Evolutionary conservation across 306 rosid species (phyloP).

Genomic region (Betula pendula): DNA sequence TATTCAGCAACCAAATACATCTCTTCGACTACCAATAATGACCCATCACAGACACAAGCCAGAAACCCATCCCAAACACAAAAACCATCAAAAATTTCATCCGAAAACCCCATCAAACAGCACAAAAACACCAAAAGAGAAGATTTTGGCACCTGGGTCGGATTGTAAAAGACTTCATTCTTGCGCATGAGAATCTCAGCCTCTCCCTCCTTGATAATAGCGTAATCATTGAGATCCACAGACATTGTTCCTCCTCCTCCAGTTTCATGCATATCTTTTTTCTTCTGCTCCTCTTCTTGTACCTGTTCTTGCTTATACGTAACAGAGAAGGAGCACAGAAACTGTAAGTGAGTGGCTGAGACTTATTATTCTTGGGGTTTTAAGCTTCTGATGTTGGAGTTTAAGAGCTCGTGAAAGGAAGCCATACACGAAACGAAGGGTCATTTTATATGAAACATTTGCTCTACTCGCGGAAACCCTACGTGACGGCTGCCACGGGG

Average conservation of each 20-base stretch:
- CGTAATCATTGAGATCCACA: slow-evolving; percentile 61
- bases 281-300: not conserved
- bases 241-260: slow-evolving; percentile 51
- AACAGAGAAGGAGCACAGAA: not conserved
- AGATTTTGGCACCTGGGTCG: slow-evolving; percentile 71
- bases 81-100: not conserved
- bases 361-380: not conserved
- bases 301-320: not conserved
- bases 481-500: not conserved
- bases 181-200: slow-evolving; percentile 98
- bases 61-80: slow-evolving; percentile 7
- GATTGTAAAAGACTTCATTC: slow-evolving; percentile 86
- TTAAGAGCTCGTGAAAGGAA: not conserved
- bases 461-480: not conserved
- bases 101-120: slow-evolving; percentile 22
- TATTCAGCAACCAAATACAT: slow-evolving; percentile 7
- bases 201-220: slow-evolving; percentile 89
- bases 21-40: not conserved
- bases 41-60: slow-evolving; percentile 5
- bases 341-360: slow-evolving; percentile 11
- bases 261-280: slow-evolving; percentile 36
- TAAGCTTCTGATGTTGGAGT: slow-evolving; percentile 5
- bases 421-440: not conserved
- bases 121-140: slow-evolving; percentile 17
- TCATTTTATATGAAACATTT: not conserved